Evolutionary conservation across 2,329 filamentous ascomycete genomes (phyloP), one percentile per base, ranked within the genome.

Genomic region (Stromatinia cepivora): DNA sequence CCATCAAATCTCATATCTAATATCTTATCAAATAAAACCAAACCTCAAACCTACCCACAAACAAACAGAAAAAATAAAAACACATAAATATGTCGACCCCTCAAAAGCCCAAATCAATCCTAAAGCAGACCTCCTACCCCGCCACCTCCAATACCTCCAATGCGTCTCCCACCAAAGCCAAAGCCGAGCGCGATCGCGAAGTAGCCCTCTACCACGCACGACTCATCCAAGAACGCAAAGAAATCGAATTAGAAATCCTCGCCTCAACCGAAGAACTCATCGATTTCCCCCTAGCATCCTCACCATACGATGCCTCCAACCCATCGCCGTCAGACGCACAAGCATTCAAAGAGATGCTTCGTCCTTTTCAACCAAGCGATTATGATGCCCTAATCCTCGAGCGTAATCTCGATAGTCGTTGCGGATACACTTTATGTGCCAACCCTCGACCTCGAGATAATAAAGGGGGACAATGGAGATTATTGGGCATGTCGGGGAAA

Each of bases 371-470:
- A 78, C 92, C 94, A 0, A 85, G 86, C 66, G 94, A 99, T 82
- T 97, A 96, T 82, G 93, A 97, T 77, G 91, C 92, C 73, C 83
- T 98, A 63, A 89, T 97, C 71, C 86, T 91, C 73, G 95, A 99
- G 82, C 91, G 95, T 76, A 96, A 97, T 79, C 90, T 92, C 73
- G 90, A 92, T 75, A 87, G 86, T 56, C 84, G 87, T 28, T 99
- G 95, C 81, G 95, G 93, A 1, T 98, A 97, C 78, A 84, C 87
- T 0, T 84, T 98, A 39, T 99, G 95, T 79, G 81, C 87, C 0
- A 85, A 84, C 22, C 84, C 87, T n/a, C 88, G 88, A 52, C 83
- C 85, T 45, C 83, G 84, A 45, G 83, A 86, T 65, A 81, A 84
- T 22, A 81, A 83, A 15, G 85, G 84, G 1, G 89, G 88, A 22